Base-by-base conservation (phyloP, 208 protist genomes). In the Leishmania turanica region DNA sequence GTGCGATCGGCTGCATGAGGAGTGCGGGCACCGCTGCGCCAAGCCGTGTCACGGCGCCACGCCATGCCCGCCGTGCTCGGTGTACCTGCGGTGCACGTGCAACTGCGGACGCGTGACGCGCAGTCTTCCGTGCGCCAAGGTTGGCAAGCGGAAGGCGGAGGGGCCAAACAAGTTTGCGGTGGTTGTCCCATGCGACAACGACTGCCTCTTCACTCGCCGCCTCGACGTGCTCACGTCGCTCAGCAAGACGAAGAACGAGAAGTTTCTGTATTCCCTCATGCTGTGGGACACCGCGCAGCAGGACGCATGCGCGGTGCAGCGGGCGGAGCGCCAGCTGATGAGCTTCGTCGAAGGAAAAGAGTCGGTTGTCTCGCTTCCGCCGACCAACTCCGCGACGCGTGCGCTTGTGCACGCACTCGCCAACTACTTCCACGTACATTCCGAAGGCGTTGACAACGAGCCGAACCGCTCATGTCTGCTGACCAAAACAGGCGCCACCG, bases 11-110 rank as follows among this genome's bases (percentile, higher is more conserved):
- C 70, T 89, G 27, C 83, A 89, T 72, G 74, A 80, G 5, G 86
- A 84, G 8, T 96, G 93, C 85, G 90, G 87, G 8, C 91, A 96
- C 81, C 75, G 53, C 21, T 96, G 93, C 76, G 82, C 78, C 40
- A 66, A 79, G 75, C 79, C 76, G 51, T 96, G 93, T 73, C 93
- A 96, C 85, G 60, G 51, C 53, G 77, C 66, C 5, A 34, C 70
- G 65, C 78, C 78, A 3, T 96, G 93, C 79, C 87, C 88, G 9
- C 82, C 76, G n/a, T 96, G 93, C 84, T 70, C 45, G 3, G 80
- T 79, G 42, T 58, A 72, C 37, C 40, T 93, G 31, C 72, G 87
- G 56, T 79, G 82, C 47, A 83, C 81, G 54, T 96, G 93, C 79
- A 77, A 84, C 69, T 96, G 93, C 77, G 91, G 93, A 1, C 82